A percentile compares a stretch with the other conserved stretches of the same genome.
Evolutionary conservation across 192 early-diverging fungal species (phyloP).

Genomic region (Entomortierella lignicola): DNA sequence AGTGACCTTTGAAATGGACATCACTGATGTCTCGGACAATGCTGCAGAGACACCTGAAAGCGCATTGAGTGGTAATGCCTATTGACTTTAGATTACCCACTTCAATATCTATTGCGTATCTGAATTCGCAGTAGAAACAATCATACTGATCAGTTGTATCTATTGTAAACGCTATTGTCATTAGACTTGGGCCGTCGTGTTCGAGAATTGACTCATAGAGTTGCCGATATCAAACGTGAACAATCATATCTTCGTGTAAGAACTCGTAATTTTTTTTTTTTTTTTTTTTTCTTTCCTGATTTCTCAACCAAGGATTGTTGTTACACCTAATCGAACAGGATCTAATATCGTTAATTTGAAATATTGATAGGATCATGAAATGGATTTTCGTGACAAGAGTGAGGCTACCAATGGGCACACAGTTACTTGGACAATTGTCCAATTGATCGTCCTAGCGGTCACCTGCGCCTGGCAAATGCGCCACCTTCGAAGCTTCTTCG

Average conservation of each 20-base stretch:
- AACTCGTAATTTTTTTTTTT: neutral
- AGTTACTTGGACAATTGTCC: slow-evolving; percentile 89
- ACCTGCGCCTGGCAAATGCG: slow-evolving; percentile 91
- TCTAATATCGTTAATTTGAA: no score
- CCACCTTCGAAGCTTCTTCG: slow-evolving; percentile 89
- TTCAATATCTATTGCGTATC: neutral
- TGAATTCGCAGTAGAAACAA: neutral
- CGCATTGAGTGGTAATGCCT: slow-evolving; percentile 25
- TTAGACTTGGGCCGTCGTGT: slow-evolving; percentile 78
- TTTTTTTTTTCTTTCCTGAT: neutral
- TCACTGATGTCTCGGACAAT: slow-evolving; percentile 42
- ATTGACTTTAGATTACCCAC: no score
- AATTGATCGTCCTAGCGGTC: slow-evolving; percentile 80
- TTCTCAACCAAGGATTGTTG: neutral
- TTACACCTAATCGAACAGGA: no score
- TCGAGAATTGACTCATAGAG: slow-evolving; percentile 84
- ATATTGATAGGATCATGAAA: slow-evolving; percentile 79
- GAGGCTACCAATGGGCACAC: slow-evolving; percentile 87
- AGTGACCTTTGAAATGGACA: slow-evolving; percentile 39
- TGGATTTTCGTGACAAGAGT: slow-evolving; percentile 89
- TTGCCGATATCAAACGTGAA: slow-evolving; percentile 87
- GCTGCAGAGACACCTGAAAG: slow-evolving; percentile 20
- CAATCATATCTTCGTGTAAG: slow-evolving; percentile 90
- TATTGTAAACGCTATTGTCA: neutral
- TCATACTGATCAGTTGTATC: neutral